Conservation (phyloP, 2,329 filamentous ascomycete species). For the Ilyonectria sp. region DNA sequence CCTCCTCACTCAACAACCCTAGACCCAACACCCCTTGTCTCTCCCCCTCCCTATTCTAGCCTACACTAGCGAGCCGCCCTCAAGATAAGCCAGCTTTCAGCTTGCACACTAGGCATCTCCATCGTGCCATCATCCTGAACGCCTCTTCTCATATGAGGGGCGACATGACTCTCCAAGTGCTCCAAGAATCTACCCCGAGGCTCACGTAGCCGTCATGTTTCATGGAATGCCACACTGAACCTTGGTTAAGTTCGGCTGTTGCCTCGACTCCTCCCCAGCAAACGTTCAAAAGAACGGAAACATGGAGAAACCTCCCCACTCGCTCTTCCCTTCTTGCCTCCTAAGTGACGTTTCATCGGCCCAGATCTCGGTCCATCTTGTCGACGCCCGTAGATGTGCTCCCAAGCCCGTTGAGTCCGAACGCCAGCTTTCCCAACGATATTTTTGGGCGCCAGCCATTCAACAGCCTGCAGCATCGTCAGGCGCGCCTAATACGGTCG, state of each 20-base stretch:
- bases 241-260: conserved; percentile 39
- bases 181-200: conserved; percentile 16
- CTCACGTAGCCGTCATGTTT: conserved; percentile 18
- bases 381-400: neutral
- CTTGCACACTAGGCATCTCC: conserved; percentile 14
- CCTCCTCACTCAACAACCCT: conserved; percentile 11
- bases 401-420: conserved; percentile 7
- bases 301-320: conserved; percentile 30
- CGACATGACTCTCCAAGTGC: conserved; percentile 20
- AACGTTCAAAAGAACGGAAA: conserved; percentile 29
- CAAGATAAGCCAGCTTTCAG: conserved; percentile 34
- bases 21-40: conserved; percentile 9
- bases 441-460: conserved; percentile 12
- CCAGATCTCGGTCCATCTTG: conserved; percentile 15
- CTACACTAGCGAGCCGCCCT: conserved; percentile 23
- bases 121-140: conserved; percentile 16
- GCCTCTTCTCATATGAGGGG: conserved; percentile 9
- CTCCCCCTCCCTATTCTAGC: conserved; percentile 5
- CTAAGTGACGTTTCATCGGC: conserved; percentile 16
- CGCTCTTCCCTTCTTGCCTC: conserved; percentile 10
- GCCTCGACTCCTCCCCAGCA: conserved; percentile 16
- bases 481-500: neutral
- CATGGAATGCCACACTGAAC: conserved; percentile 22
- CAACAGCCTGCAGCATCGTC: neutral
- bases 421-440: neutral